Conservation (phyloP, 345 rosid species). For the Erysimum cheiranthoides region DNA sequence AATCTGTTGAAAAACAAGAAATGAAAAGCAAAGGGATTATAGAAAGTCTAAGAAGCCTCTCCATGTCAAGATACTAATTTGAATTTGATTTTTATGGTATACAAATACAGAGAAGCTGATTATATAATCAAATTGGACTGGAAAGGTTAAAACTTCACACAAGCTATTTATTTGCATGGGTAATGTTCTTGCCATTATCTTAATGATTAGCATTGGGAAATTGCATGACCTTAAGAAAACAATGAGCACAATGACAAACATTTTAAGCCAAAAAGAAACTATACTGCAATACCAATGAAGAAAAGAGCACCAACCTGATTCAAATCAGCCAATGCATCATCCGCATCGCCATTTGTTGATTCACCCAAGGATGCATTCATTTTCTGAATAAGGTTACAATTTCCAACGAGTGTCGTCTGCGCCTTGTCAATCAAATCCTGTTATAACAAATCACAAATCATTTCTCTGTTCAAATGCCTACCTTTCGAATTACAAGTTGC, state of each 20-base stretch:
- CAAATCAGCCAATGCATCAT: slow-evolving; percentile 77
- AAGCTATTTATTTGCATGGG: slow-evolving; percentile 23
- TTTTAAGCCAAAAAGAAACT: not conserved
- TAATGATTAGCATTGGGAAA: slow-evolving; percentile 50
- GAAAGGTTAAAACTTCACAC: not conserved
- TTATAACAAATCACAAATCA: slow-evolving; percentile 27
- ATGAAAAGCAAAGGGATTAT: slow-evolving; percentile 6
- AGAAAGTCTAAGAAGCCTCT: not conserved
- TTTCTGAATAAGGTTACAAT: slow-evolving; percentile 61
- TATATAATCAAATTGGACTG: too few relatives aligned
- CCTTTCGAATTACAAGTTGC: not conserved
- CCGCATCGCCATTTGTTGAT: slow-evolving; percentile 48
- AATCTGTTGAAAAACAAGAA: slow-evolving; percentile 52
- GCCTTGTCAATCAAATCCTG: slow-evolving; percentile 96
- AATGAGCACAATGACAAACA: not conserved
- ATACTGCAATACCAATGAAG: not conserved
- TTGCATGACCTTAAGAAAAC: slow-evolving; percentile 49
- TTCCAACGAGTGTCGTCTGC: slow-evolving; percentile 69
- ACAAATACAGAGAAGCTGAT: not conserved
- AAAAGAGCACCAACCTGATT: slow-evolving; percentile 59
- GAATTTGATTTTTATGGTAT: not conserved
- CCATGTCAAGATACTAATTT: not conserved
- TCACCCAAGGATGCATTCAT: slow-evolving; percentile 69
- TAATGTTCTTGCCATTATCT: slow-evolving; percentile 29
- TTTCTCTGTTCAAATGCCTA: not conserved